Conservation (phyloP, 2,329 filamentous ascomycete species). For the Gaeumannomyces tritici region DNA sequence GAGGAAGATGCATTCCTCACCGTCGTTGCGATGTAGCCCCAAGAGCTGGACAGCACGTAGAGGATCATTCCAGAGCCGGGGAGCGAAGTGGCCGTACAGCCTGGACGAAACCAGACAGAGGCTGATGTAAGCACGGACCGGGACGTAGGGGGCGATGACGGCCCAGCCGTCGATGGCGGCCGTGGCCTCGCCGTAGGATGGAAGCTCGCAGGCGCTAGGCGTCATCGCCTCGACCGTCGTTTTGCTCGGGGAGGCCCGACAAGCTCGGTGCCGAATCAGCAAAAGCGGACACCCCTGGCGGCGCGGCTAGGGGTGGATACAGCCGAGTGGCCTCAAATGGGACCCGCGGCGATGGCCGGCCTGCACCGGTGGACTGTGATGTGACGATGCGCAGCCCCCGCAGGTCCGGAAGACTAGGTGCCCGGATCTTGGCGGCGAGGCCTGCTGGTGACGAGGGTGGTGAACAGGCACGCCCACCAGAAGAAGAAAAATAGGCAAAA, state of each 20-base stretch:
- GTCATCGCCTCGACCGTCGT: not conserved
- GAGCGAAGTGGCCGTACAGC: constrained; percentile 39
- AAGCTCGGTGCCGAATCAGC: not conserved
- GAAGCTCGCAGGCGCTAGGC: constrained; percentile 22
- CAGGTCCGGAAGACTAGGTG: not conserved
- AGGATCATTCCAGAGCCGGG: constrained; percentile 42
- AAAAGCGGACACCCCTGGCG: not conserved
- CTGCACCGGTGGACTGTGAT: not conserved
- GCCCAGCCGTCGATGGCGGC: constrained; percentile 36
- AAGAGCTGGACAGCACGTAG: constrained; percentile 26
- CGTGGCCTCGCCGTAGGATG: constrained; percentile 44
- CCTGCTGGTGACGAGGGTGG: not conserved
- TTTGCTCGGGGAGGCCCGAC: no score
- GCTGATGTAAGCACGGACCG: constrained; percentile 27
- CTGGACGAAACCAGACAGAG: constrained; percentile 38
- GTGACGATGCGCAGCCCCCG: not conserved
- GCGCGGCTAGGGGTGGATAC: not conserved
- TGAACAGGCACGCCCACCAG: no score
- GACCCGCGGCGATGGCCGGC: no score
- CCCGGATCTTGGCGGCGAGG: not conserved
- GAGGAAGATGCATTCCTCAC: constrained; percentile 8
- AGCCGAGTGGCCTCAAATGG: not conserved
- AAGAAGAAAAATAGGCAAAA: no score
- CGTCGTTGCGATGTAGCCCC: constrained; percentile 29
- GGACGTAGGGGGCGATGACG: constrained; percentile 35